Base-by-base conservation (phyloP, 2,329 filamentous ascomycete species). In the Elsinoe arachidis region DNA sequence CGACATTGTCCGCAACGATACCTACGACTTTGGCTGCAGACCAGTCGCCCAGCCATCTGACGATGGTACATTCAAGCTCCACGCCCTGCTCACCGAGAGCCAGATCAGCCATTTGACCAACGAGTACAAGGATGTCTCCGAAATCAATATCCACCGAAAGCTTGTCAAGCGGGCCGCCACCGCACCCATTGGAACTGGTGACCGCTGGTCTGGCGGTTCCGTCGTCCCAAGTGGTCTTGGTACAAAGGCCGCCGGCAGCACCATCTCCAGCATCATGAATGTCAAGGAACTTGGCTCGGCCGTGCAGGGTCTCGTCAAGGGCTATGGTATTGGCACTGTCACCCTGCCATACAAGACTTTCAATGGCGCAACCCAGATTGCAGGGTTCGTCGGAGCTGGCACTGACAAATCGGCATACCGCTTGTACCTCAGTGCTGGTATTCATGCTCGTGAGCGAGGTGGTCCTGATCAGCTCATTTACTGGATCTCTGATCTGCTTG, bases 401-500 rank as follows among this genome's bases (percentile, higher is more conserved):
- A 70, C 68, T n/a, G 70, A 72, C 61, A 72, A 72, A 53, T 67
- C 69, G 37, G 67, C 68, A 4, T 77, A 78, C 62, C 73, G 76
- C 35, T 73, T 80, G 26, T 80, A 79, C 64, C 68, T 84, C 58
- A 77, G 77, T 59, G 76, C 75, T 41, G 78, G 73, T 23, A 75
- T 82, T 47, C 81, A 83, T 62, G 78, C 80, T 7, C 78, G 81
- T 21, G 81, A 84, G 68, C 76, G 81, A 9, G 80, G 80, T 23
- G 78, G 75, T 0, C 74, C 80, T 0, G 81, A 84, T 63, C 73
- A 78, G 59, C 70, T 83, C 12, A 67, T 83, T 43, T 82, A 82
- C 71, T 82, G 81, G 69, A 71, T 82, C 30, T 70, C 78, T 0
- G 81, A 84, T 63, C 71, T 84, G 3, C 73, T 84, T 2, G 74